Base-by-base conservation (phyloP, 805 yeast species). In the Suhomyces kilbournensis region DNA sequence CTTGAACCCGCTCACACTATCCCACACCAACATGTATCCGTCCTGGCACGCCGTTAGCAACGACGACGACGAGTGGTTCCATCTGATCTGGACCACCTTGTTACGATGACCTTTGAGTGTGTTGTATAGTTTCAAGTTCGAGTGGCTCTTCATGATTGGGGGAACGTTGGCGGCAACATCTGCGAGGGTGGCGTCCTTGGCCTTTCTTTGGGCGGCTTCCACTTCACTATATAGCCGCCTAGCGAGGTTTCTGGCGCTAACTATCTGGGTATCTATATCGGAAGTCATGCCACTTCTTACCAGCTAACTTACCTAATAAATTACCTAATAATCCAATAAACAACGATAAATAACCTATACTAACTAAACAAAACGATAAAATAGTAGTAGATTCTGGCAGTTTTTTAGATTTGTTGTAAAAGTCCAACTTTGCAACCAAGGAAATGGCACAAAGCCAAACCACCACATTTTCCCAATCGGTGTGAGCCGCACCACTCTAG, bases 11-110 rank as follows among this genome's bases (percentile, higher is more conserved):
- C 89, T 80, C 3, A 78, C 71, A 0, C 90, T 77, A 65, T 91
- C 93, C 97, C 97, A 92, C 19, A 89, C 68, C 38, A 92, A 75
- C 74, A 90, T 74, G 62, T 82, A 87, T 2, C 96, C 97, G 68
- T 92, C 97, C 64, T 89, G 96, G 23, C 93, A 85, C 0, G 90
- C 90, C 47, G 90, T 81, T 7, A 90, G 67, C 2, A 91, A 62
- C 44, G 76, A 77, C 44, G 70, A 67, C n/a, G 88, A 79, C 62
- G 85, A 85, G 0, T 74, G 65, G 50, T 83, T 78, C 96, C 97
- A 88, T 49, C 82, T 74, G 52, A 88, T 72, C 53, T 83, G 82
- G 7, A 85, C 78, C 19, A 91, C 79, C 63, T 91, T 90, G 63
- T 84, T 86, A 57, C 80, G 81, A 64, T 92, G 97, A 1, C 90